phyloP scores from a whole-genome alignment of 2,329 filamentous ascomycete genomes.

The Aspergillaceae sp. region DNA sequence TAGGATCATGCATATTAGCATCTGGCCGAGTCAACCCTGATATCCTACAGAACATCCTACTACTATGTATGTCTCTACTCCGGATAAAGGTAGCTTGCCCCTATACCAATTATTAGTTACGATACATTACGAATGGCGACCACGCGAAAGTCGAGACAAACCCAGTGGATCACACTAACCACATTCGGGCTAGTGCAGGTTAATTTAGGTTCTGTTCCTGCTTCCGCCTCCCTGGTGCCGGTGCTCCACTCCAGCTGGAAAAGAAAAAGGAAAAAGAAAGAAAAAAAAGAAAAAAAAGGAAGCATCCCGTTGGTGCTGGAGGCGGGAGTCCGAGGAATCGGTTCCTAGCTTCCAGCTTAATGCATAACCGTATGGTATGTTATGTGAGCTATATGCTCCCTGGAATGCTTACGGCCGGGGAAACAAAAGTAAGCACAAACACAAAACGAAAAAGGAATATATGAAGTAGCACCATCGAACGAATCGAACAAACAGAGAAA shows the following conservation, averaged over 20 bases:
- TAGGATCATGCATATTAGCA: not conserved
- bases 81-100: too few relatives aligned
- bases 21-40: not conserved
- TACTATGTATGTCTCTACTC: too few relatives aligned
- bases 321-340: constrained; percentile 19
- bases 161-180: not conserved
- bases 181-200: not conserved
- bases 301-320: not conserved
- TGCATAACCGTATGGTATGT: constrained; percentile 3
- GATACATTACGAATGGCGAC: not conserved
- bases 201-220: not conserved
- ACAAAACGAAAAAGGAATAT: too few relatives aligned
- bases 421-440: too few relatives aligned
- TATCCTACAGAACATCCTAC: too few relatives aligned
- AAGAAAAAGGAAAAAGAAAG: too few relatives aligned
- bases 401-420: not conserved
- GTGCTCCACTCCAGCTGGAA: not conserved
- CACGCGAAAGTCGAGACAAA: constrained; percentile 1
- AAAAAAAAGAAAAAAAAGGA: not conserved
- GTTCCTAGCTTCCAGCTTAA: constrained; percentile 19
- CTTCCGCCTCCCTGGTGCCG: not conserved
- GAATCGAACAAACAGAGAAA: not conserved
- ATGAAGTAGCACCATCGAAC: too few relatives aligned
- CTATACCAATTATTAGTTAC: not conserved
- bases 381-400: not conserved